phyloP scores from a whole-genome alignment of 2,329 filamentous ascomycete genomes.

The Diaporthe vaccinii region DNA sequence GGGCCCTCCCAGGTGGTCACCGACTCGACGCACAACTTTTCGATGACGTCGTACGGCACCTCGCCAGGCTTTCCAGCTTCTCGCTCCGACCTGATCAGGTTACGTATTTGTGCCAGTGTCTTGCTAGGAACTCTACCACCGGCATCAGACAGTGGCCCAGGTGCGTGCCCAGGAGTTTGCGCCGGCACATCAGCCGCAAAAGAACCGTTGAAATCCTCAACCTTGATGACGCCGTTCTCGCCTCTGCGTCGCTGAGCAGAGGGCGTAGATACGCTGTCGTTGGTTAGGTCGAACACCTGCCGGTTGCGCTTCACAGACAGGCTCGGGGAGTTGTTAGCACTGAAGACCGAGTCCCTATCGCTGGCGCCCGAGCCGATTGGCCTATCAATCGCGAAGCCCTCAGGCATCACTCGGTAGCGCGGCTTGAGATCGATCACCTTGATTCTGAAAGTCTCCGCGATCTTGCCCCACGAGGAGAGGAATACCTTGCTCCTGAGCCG shows the following conservation, averaged over 20 bases:
- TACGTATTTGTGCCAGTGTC: slow-evolving; percentile 65
- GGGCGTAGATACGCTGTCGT: slow-evolving; percentile 31
- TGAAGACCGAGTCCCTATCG: slow-evolving; percentile 54
- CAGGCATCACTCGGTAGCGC: slow-evolving; percentile 55
- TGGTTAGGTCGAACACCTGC: slow-evolving; percentile 31
- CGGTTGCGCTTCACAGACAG: slow-evolving; percentile 35
- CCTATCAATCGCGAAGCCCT: slow-evolving; percentile 46
- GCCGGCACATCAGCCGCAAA: slow-evolving; percentile 10
- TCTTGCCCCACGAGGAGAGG: slow-evolving; percentile 57
- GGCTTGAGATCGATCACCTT: slow-evolving; percentile 62
- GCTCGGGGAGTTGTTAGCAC: slow-evolving; percentile 43
- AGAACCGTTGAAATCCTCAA: slow-evolving; percentile 42
- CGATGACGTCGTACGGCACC: slow-evolving; percentile 71
- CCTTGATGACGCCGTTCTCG: slow-evolving; percentile 43
- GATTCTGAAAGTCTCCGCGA: slow-evolving; percentile 66
- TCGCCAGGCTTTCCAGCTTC: slow-evolving; percentile 70
- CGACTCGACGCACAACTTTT: slow-evolving; percentile 68
- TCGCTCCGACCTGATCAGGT: slow-evolving; percentile 67
- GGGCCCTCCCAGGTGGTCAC: slow-evolving; percentile 71
- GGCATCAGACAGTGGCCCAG: slow-evolving; percentile 18
- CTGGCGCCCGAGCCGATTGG: slow-evolving; percentile 49
- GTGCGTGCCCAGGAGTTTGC: slow-evolving; percentile 30
- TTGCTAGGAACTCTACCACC: slow-evolving; percentile 46
- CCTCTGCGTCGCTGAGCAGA: slow-evolving; percentile 39
- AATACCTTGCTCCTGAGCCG: slow-evolving; percentile 67